A percentile compares a stretch with the other conserved stretches of the same genome.
phyloP scores from a whole-genome alignment of 495 filamentous ascomycete genomes.

The Hypoxylon rickii region DNA sequence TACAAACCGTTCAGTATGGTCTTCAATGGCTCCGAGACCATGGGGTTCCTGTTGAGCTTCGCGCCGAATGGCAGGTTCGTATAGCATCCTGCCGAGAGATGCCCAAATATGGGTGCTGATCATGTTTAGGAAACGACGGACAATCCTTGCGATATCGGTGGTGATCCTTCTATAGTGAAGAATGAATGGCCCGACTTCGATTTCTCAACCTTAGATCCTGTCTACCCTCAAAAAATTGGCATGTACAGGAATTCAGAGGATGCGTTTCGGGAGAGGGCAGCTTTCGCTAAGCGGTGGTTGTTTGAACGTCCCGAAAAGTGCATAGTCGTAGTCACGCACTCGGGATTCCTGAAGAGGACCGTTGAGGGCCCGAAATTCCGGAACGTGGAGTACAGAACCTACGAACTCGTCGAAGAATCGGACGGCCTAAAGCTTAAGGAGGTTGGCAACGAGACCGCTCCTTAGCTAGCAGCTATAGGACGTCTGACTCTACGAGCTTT shows the following conservation, averaged over 20 bases:
- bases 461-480: too few species aligned
- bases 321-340: conserved; percentile 57
- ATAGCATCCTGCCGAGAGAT: neutral
- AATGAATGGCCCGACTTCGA: conserved; percentile 51
- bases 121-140: conserved; percentile 52
- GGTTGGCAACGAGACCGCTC: conserved; percentile 28
- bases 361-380: conserved; percentile 40
- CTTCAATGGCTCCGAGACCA: conserved; percentile 51
- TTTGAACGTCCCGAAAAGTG: conserved; percentile 53
- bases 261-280: conserved; percentile 47
- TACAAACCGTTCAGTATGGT: conserved; percentile 51
- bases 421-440: conserved; percentile 41
- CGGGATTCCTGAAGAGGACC: conserved; percentile 52
- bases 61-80: conserved; percentile 55
- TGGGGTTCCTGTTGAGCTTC: conserved; percentile 47
- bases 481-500: too few species aligned
- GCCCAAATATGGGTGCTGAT: neutral
- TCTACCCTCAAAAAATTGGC: conserved; percentile 53
- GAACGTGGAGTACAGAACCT: conserved; percentile 57
- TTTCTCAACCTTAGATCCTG: conserved; percentile 50
- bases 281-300: conserved; percentile 47
- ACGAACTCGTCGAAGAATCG: conserved; percentile 45
- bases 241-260: conserved; percentile 49
- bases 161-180: conserved; percentile 37
- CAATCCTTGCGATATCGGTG: conserved; percentile 58